Percentiles rank a stretch among this genome's conserved stretches.
These are phyloP conservation scores for Chimonanthus salicifolius DNA, from an alignment of 164 flowering plant species.

Conservation along the genomic window DNA sequence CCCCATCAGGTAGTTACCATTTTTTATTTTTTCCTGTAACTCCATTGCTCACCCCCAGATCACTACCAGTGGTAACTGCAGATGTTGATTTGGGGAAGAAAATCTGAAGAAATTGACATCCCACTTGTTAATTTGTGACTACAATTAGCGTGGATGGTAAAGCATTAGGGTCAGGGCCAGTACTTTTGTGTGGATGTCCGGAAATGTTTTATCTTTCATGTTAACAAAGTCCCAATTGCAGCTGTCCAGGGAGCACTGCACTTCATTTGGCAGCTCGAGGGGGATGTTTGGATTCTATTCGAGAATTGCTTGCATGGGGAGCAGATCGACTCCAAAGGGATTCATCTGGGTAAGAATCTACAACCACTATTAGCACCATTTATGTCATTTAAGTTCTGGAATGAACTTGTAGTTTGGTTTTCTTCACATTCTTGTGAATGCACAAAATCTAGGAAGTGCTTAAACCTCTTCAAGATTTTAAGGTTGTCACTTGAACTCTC, in stretches of 20 bases:
- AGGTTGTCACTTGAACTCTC: too few relatives aligned
- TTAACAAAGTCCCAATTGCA: conserved; percentile 26
- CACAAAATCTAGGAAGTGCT: background rate
- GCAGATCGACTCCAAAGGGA: conserved; percentile 93
- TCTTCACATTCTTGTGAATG: background rate
- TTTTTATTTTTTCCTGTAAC: too few relatives aligned
- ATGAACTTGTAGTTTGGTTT: background rate
- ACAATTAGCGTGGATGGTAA: too few relatives aligned
- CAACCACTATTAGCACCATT: background rate
- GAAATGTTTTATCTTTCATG: background rate
- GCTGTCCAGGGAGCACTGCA: conserved; percentile 83
- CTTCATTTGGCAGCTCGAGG: conserved; percentile 98
- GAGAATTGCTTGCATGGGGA: conserved; percentile 92
- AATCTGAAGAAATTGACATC: too few relatives aligned
- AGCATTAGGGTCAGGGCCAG: too few relatives aligned
- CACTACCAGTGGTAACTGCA: too few relatives aligned
- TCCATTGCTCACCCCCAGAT: too few relatives aligned
- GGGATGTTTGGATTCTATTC: conserved; percentile 88
- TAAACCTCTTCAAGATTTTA: background rate
- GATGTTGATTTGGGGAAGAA: too few relatives aligned
- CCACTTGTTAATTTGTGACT: too few relatives aligned
- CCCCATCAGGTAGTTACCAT: too few relatives aligned
- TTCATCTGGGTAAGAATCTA: conserved; percentile 59
- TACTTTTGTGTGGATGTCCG: too few relatives aligned
- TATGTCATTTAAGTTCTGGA: background rate